Evolutionary conservation across 2,329 filamentous ascomycete genomes (phyloP), one percentile per base, ranked within the genome.

Genomic region (Arthroderma sp.): DNA sequence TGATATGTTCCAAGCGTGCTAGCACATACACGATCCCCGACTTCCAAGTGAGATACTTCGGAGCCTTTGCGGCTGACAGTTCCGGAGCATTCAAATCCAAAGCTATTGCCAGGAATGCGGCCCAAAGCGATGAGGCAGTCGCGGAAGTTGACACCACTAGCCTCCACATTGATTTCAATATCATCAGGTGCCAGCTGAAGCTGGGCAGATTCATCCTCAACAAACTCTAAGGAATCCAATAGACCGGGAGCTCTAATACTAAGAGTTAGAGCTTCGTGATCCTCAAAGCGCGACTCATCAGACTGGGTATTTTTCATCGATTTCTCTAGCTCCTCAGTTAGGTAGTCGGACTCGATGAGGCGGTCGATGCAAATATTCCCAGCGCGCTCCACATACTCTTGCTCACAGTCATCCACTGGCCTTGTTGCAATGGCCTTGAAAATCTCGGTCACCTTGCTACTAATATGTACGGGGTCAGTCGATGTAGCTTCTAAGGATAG

Each of bases 101-200:
- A 49, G 1, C 51, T 45, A n/a, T 48, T 42, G 5, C 48, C 36
- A 29, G 50, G 38, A 1, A 45, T 33, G 39, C 50, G 49, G 6
- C 49, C 48, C 27, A 50, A 15, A 27, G 48, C 44, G 44, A 44
- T 37, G 38, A 50, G 32, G n/a, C 50, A 38, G 42, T 56, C 55
- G 28, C 40, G 45, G 39, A 53, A 53, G 40, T 52, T 57, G 8
- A 58, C 37, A 29, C 52, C 55, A 7, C 47, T 47, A 3, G 52
- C 52, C 32, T 53, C 49, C 15, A 51, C 49, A 33, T 55, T 36
- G n/a, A 58, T 51, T 38, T 57, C 53, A 33, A 58, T 39, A 4
- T 57, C 49, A 33, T 51, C 34, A n/a, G 38, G 36, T 15, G 43
- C 45, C 15, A 54, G 42, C 8, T 50, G 49, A 36, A 47, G 47